Evolutionary conservation across 2,329 filamentous ascomycete species (phyloP), one percentile per base, ranked within the genome.

Genomic region (Phialemoniopsis sp.): DNA sequence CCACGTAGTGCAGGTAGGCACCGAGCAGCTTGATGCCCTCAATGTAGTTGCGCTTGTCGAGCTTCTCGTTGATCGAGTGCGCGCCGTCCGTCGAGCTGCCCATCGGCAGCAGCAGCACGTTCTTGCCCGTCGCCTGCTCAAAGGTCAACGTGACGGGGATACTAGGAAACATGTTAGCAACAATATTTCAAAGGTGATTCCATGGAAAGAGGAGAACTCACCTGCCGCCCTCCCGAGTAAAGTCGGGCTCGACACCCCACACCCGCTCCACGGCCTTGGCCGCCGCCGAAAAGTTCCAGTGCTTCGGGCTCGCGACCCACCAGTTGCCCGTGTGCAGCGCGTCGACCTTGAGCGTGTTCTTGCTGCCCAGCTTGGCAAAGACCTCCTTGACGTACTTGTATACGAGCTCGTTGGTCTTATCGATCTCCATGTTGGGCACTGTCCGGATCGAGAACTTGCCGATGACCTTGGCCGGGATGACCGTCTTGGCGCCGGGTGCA

Each of bases 401-500:
- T 32, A 98, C 91, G 33, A 85, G 75, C 58, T 82, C 77, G 68
- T 95, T 94, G 56, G 95, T 94, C 58, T 84, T 80, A 41, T 89
- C 82, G 53, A 89, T 89, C 61, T 96, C 87, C 93, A 98, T 98
- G 70, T 98, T 81, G 38, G 93, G 93, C 16, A 98, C 93, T 29
- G 90, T 97, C 52, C 93, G 84, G 68, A 98, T 96, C 37, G 88
- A 95, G 74, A 98, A 98, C 72, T 98, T 98, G 67, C 93, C 93
- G 56, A 85, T 87, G 42, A 98, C 93, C 74, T 96, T 96, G 57
- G 93, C 91, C 4, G 93, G 93, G 54, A 98, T 98, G 55, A 98
- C 93, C 1, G 93, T 98, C 79, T 98, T 98, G 41, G 90, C 93
- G 34, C 93, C 93, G 6, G 90, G 86, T 3, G 87, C 85, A 33